Evolutionary conservation across 805 yeast genomes (phyloP), one percentile per base, ranked within the genome.

Genomic region (Lipomyces yamadae): DNA sequence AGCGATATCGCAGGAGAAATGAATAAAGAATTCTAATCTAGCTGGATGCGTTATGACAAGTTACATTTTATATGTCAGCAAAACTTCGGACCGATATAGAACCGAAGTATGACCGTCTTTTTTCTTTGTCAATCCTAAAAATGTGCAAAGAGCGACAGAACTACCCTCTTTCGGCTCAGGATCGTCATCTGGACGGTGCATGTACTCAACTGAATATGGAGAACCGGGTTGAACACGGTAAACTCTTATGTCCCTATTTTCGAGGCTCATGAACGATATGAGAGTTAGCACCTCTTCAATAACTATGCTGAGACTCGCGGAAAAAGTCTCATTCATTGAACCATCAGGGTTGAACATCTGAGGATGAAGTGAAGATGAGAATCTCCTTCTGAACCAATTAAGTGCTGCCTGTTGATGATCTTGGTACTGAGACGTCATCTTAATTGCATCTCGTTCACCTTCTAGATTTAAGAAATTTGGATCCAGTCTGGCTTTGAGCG

Each of bases 41-140:
- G 24, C 24, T 24, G 24, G 24, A 24, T 24, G 24, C 24, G 24
- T 24, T 24, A 24, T 24, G 24, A 24, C 24, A 24, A 24, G 24
- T 24, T 24, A 24, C 24, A 24, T 1, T 24, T 24, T 24, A 24
- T 24, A 24, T 24, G 24, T 24, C 24, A 24, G 24, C 24, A 24
- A 24, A 35, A 58, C 61, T 39, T 58, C 58, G 24, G 61, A 18
- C n/a, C 18, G 34, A 48, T 35, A 58, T 8, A 58, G 34, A 10
- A 58, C 61, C 10, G 37, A 4, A 5, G 11, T 6, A 5, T 57
- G 32, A 5, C 37, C 37, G n/a, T 58, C 54, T 32, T 58, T 39
- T 2, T 2, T 11, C 7, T 58, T 58, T 32, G 24, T 13, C 13
- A 58, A 58, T 11, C 58, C 24, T 30, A 58, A 13, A 58, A 58